Percentiles rank a stretch among this genome's conserved stretches.
These are phyloP conservation scores for Leccinum subtestaceum DNA, from an alignment of 768 basidiomycete species.

Conservation along the genomic window DNA sequence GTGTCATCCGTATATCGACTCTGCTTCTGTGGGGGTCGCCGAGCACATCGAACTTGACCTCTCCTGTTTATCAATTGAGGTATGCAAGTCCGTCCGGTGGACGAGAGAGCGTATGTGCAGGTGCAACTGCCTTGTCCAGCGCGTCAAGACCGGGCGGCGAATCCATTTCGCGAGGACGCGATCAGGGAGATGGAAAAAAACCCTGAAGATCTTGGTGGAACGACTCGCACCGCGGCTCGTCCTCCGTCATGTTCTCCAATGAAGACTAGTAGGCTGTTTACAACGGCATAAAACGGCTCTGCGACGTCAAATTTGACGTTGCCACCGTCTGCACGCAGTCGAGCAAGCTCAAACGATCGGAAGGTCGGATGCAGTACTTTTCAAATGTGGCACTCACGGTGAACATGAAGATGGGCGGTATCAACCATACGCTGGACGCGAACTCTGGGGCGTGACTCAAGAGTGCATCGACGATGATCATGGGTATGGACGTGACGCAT, in stretches of 20 bases:
- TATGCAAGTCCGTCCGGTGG: slow-evolving; percentile 43
- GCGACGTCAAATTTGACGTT: slow-evolving; percentile 45
- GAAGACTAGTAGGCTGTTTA: slow-evolving; percentile 45
- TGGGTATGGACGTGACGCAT: slow-evolving; percentile 70
- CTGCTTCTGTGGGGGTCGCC: no score
- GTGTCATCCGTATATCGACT: no score
- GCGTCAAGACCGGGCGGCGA: slow-evolving; percentile 34
- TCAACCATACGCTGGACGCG: slow-evolving; percentile 47
- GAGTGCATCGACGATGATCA: slow-evolving; percentile 47
- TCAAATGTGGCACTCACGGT: slow-evolving; percentile 56
- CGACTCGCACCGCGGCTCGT: slow-evolving; percentile 23
- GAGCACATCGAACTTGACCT: no score
- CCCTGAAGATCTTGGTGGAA: background rate
- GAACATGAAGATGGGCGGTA: slow-evolving; percentile 55
- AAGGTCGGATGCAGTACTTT: slow-evolving; percentile 51
- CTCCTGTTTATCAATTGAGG: slow-evolving; percentile 57
- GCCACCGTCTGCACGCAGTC: slow-evolving; percentile 72
- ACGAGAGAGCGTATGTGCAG: slow-evolving; percentile 27
- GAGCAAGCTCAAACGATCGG: slow-evolving; percentile 50
- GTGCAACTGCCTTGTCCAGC: slow-evolving; percentile 51
- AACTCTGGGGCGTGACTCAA: slow-evolving; percentile 39
- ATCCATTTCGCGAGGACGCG: slow-evolving; percentile 51
- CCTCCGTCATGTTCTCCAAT: slow-evolving; percentile 45
- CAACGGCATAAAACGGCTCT: slow-evolving; percentile 48
- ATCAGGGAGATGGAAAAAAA: slow-evolving; percentile 30